Evolutionary conservation across 2,329 filamentous ascomycete species (phyloP).

Genomic region (Trichoderma atrobrunneum): DNA sequence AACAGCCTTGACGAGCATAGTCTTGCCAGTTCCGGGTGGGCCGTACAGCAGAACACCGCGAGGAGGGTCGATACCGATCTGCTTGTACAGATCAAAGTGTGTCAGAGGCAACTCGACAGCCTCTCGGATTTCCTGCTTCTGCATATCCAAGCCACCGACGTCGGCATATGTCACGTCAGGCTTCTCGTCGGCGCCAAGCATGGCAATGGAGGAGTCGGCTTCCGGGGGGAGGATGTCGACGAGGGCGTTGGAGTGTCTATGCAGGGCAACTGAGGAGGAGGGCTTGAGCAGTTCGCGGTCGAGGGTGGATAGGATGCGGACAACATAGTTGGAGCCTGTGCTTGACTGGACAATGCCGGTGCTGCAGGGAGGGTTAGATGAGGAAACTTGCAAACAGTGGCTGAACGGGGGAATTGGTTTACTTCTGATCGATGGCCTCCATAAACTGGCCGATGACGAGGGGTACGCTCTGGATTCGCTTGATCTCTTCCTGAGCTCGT

Average conservation of each 20-base stretch:
- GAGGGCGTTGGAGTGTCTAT: conserved; percentile 96
- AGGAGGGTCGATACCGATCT: conserved; percentile 97
- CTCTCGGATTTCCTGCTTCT: conserved; percentile 98
- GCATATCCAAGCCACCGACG: conserved; percentile 97
- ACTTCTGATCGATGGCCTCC: conserved; percentile 99
- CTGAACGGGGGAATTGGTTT: conserved; percentile 27
- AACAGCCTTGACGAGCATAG: conserved; percentile 96
- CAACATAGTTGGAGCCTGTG: conserved; percentile 97
- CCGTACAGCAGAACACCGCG: conserved; percentile 95
- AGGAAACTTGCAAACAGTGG: not conserved
- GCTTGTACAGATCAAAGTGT: conserved; percentile 97
- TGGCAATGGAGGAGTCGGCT: conserved; percentile 97
- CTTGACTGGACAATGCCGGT: conserved; percentile 98
- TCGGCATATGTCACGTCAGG: conserved; percentile 97
- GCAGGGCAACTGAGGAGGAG: conserved; percentile 93
- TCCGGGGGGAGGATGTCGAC: conserved; percentile 99
- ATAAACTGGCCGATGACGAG: conserved; percentile 99
- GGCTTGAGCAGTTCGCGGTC: conserved; percentile 98
- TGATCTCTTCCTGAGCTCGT: conserved; percentile 97
- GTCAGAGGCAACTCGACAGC: conserved; percentile 95
- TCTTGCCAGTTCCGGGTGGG: conserved; percentile 93
- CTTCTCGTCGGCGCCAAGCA: conserved; percentile 96
- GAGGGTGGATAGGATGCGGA: conserved; percentile 95
- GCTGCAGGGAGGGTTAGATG: conserved; percentile 45
- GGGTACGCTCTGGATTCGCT: conserved; percentile 97